A percentile compares a stretch with the other conserved stretches of the same genome.
Conservation (phyloP, 371 early-diverging fungal genomes). For the Cokeromyces recurvatus region DNA sequence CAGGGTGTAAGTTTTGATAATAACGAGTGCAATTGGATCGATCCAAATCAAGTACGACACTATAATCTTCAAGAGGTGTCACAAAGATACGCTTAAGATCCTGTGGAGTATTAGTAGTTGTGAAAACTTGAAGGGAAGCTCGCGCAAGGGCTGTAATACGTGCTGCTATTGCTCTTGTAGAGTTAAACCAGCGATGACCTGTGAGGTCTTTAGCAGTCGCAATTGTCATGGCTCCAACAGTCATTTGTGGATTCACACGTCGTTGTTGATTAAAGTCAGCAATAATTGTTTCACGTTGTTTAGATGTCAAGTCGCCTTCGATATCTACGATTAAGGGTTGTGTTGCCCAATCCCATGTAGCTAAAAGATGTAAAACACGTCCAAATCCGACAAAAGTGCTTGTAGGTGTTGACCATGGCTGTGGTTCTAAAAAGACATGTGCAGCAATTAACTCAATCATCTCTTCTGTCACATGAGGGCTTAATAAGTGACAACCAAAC, state of each 20-base stretch:
- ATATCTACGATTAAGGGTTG: slow-evolving; percentile 78
- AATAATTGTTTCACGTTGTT: slow-evolving; percentile 41
- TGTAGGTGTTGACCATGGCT: slow-evolving; percentile 57
- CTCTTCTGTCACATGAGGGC: slow-evolving; percentile 56
- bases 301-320: slow-evolving; percentile 51
- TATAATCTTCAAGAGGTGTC: slow-evolving; percentile 67
- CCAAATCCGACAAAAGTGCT: slow-evolving; percentile 68
- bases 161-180: slow-evolving; percentile 49
- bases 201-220: slow-evolving; percentile 60
- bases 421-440: slow-evolving; percentile 59
- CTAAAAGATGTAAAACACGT: slow-evolving; percentile 67
- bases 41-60: slow-evolving; percentile 60
- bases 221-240: slow-evolving; percentile 58
- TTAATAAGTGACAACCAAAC: slow-evolving; percentile 73
- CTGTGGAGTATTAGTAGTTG: not conserved
- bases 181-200: slow-evolving; percentile 60
- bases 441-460: slow-evolving; percentile 58
- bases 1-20: slow-evolving; percentile 51
- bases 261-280: slow-evolving; percentile 41
- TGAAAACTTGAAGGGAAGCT: slow-evolving; percentile 49
- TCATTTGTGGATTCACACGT: slow-evolving; percentile 34
- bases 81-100: slow-evolving; percentile 54
- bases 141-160: slow-evolving; percentile 62
- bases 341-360: slow-evolving; percentile 68
- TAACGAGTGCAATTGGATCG: slow-evolving; percentile 54